Evolutionary conservation across 768 basidiomycete species (phyloP).

Genomic region (Phaeotremella skinneri): DNA sequence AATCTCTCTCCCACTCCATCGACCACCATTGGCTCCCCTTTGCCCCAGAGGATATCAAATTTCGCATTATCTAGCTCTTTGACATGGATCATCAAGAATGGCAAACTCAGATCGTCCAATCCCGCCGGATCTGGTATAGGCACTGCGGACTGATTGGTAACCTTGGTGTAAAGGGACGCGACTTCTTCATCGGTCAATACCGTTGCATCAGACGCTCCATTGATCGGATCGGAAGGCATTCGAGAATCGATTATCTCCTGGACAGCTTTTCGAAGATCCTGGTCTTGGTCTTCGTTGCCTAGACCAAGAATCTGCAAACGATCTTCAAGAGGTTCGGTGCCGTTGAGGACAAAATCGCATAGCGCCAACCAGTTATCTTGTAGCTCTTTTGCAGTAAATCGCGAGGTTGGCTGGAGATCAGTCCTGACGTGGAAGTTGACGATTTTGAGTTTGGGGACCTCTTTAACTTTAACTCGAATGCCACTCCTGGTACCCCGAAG

Average conservation of each 20-base stretch:
- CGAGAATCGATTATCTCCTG: constrained; percentile 2
- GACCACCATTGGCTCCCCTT: constrained; percentile 75
- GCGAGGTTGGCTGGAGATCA: constrained; percentile 71
- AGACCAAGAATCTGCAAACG: constrained; percentile 16
- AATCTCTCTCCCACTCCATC: constrained; percentile 65
- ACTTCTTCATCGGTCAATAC: constrained; percentile 11
- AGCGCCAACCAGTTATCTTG: constrained; percentile 66
- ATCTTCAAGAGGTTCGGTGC: constrained; percentile 6
- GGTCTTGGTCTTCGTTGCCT: constrained; percentile 12
- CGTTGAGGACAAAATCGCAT: constrained; percentile 57
- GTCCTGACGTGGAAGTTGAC: constrained; percentile 26
- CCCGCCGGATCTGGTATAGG: constrained; percentile 41
- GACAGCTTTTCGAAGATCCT: constrained; percentile 2
- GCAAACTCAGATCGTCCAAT: constrained; percentile 55
- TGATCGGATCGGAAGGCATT: background rate
- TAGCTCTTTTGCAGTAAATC: constrained; percentile 68
- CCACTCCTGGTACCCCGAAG: no score
- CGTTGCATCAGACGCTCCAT: background rate
- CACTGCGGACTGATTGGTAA: constrained; percentile 16
- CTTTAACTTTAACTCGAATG: no score
- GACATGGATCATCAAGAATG: constrained; percentile 57
- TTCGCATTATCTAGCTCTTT: constrained; percentile 59
- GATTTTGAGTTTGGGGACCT: background rate
- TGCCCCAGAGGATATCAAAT: constrained; percentile 70
- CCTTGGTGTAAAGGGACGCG: constrained; percentile 18